Conservation (phyloP, 257 asterid genomes). For the Prunella vulgaris region DNA sequence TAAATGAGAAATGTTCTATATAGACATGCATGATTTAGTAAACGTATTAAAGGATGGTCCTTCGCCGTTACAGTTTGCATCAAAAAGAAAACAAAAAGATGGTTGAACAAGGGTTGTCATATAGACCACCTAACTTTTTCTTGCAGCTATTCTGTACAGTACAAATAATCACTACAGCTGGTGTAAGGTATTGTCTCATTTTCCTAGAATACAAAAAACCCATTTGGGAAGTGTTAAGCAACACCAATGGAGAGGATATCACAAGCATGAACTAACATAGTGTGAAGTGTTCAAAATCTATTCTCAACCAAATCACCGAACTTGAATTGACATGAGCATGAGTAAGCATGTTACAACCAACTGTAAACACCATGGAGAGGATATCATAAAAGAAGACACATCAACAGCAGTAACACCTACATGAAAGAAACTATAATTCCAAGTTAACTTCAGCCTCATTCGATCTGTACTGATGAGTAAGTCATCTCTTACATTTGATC, state of each 20-base stretch:
- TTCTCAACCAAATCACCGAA: not conserved
- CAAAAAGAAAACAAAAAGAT: too few species aligned
- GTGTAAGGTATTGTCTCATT: too few species aligned
- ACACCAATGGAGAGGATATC: too few species aligned
- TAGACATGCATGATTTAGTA: not conserved
- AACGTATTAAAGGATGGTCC: not conserved
- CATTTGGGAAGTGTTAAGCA: too few species aligned
- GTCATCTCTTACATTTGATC: conserved; percentile 20
- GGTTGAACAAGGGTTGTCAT: too few species aligned
- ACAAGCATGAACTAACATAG: too few species aligned
- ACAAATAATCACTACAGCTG: too few species aligned
- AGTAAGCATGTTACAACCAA: not conserved
- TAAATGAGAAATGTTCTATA: not conserved
- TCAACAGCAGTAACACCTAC: conserved; percentile 6
- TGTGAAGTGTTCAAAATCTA: not conserved
- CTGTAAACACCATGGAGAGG: not conserved
- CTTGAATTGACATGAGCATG: not conserved
- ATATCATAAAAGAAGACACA: not conserved
- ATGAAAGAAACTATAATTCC: not conserved
- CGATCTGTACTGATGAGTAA: conserved; percentile 7
- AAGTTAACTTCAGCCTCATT: conserved; percentile 5
- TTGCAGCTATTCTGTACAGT: too few species aligned
- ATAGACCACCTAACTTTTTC: too few species aligned
- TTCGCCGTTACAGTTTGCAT: too few species aligned
- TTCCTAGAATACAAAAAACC: too few species aligned